Evolutionary conservation across 352 stramenopile species (phyloP), one percentile per base, ranked within the genome.

Genomic region (Hyaloperonospora brassicae): DNA sequence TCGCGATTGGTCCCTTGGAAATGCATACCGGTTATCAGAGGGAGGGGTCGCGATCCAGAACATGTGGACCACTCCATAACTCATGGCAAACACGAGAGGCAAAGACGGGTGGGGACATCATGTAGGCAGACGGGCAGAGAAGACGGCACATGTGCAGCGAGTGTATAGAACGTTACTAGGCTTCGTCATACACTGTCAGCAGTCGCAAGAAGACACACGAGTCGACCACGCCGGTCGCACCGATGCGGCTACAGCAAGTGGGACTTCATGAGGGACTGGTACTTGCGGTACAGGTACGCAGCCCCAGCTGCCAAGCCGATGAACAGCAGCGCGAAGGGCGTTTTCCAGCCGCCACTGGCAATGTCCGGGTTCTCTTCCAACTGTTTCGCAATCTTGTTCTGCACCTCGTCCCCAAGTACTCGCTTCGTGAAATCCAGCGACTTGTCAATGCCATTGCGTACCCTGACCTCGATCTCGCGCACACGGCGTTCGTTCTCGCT

Each of bases 191-290:
- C n/a, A n/a, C n/a, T n/a, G n/a, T n/a, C n/a, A n/a, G n/a, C n/a
- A n/a, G n/a, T n/a, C n/a, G n/a, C n/a, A n/a, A n/a, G n/a, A n/a
- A n/a, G n/a, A n/a, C 3, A 31, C 27, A 31, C 7, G 7, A 31
- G 3, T 8, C 3, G 7, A 50, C 13, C 41, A 3, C 50, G 40
- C 38, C 34, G 40, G 60, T 42, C 40, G 30, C 36, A 56, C 47
- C 23, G 27, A 53, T n/a, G 38, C 17, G 50, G 44, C 53, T 89
- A 93, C 65, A 93, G 66, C 70, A 93, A 64, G 68, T 93, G 83
- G 39, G 78, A 89, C 74, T 93, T 93, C 72, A 89, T 84, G 21
- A 93, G 67, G 55, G 71, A 71, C 56, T 86, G 69, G 70, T 93
- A 93, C 76, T 93, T 93, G 61, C 75, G 79, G 66, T 91, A 93